Conservation (phyloP, 1,284 basidiomycete species). For the Trichosporon sp. region DNA sequence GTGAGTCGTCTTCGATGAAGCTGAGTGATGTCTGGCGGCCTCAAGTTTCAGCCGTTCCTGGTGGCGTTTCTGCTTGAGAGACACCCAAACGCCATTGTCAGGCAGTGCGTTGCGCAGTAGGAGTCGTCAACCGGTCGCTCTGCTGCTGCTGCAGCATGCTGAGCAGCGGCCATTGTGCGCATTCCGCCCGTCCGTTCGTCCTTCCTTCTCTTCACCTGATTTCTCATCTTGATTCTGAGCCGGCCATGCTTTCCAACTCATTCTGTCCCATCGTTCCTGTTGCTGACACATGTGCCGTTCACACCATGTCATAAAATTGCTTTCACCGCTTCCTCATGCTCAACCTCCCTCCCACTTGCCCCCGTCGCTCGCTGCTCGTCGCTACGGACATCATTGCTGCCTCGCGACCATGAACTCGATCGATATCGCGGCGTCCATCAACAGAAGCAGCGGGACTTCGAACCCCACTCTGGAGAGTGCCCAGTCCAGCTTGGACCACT, state of each 20-base stretch:
- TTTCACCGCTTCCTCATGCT: not conserved
- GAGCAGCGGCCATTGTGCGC: not conserved
- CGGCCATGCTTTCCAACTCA: not conserved
- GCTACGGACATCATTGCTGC: not conserved
- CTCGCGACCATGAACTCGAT: not conserved
- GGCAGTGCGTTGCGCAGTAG: not conserved
- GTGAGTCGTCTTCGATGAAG: conserved; percentile 24
- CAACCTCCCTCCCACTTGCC: not conserved
- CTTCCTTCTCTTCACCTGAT: not conserved
- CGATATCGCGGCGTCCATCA: not conserved
- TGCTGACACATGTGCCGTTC: conserved; percentile 1
- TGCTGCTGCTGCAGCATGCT: not conserved
- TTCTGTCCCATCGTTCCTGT: not conserved
- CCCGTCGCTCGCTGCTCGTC: not conserved
- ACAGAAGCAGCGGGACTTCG: not conserved
- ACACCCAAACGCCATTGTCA: not conserved
- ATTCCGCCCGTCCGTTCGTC: not conserved
- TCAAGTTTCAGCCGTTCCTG: conserved; percentile 2
- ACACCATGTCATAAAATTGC: not conserved
- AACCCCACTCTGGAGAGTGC: conserved; percentile 2
- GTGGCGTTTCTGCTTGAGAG: not conserved
- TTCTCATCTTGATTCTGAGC: not conserved
- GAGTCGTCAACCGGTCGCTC: not conserved
- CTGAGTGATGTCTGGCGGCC: not conserved
- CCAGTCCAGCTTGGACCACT: conserved; percentile 6